Evolutionary conservation across 331 rosid genomes (phyloP).

Genomic region (Pyrus hybrid): DNA sequence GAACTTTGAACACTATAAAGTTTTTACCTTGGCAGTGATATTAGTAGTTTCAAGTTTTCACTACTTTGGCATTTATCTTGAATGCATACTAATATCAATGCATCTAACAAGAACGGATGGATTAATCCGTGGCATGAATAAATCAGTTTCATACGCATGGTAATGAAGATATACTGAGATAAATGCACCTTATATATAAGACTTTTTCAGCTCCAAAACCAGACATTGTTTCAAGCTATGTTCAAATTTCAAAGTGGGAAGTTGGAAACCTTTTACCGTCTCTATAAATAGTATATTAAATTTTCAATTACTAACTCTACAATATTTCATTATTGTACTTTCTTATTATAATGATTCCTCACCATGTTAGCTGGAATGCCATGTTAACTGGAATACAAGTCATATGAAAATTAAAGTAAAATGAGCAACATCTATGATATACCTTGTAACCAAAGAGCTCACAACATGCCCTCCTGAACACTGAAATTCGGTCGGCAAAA

Average conservation of each 20-base stretch:
- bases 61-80: too few species aligned
- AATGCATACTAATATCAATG: background rate
- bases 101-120: background rate
- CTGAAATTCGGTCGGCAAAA: conserved; percentile 92
- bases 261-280: background rate
- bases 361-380: background rate
- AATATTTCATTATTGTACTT: background rate
- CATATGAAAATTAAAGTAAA: background rate
- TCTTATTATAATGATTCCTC: background rate
- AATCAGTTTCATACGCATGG: background rate
- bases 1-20: background rate
- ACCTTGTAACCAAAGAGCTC: conserved; percentile 99
- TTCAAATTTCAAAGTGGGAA: background rate
- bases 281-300: background rate
- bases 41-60: too few species aligned
- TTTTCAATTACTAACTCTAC: background rate
- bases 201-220: background rate
- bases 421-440: background rate
- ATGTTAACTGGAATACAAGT: background rate
- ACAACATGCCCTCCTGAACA: conserved; percentile 93
- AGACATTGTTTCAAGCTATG: background rate
- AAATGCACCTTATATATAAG: background rate
- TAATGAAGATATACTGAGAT: background rate
- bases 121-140: background rate
- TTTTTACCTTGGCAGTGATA: background rate